Conservation (phyloP, 371 early-diverging fungal genomes). For the Capniomyces stellatus region DNA sequence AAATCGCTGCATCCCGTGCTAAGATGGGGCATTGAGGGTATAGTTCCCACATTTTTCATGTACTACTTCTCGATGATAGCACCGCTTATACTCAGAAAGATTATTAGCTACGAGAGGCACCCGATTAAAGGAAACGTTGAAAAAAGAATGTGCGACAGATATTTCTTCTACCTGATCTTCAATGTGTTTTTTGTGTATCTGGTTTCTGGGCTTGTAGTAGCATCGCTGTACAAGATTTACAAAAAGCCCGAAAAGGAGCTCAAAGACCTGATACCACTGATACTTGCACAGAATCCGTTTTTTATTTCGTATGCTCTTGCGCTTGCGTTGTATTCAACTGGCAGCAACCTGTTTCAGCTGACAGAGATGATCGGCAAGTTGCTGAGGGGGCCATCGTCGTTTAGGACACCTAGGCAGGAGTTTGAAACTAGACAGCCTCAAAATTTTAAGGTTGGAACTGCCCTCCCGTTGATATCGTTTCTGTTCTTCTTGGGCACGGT, state of each 20-base stretch:
- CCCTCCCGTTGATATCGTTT: slow-evolving; percentile 30
- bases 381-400: slow-evolving; percentile 29
- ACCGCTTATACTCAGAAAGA: slow-evolving; percentile 39
- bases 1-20: slow-evolving; percentile 12
- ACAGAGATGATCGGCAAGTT: slow-evolving; percentile 39
- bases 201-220: slow-evolving; percentile 37
- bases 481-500: slow-evolving; percentile 41
- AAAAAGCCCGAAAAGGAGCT: slow-evolving; percentile 10
- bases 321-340: slow-evolving; percentile 34
- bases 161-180: slow-evolving; percentile 51
- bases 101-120: slow-evolving; percentile 44
- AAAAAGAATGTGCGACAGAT: slow-evolving; percentile 33
- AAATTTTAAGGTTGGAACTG: slow-evolving; percentile 11
- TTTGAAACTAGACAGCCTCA: slow-evolving; percentile 24
- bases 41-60: slow-evolving; percentile 47
- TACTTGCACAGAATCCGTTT: slow-evolving; percentile 49
- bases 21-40: slow-evolving; percentile 51
- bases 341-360: slow-evolving; percentile 39
- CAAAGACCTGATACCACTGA: slow-evolving; percentile 8
- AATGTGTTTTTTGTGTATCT: slow-evolving; percentile 61
- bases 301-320: slow-evolving; percentile 66
- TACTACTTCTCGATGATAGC: slow-evolving; percentile 38
- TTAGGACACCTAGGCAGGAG: slow-evolving; percentile 45
- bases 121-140: slow-evolving; percentile 36
- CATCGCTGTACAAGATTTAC: slow-evolving; percentile 17